Evolutionary conservation across 805 yeast genomes (phyloP), one percentile per base, ranked within the genome.

Genomic region (Yarrowia keelungensis): DNA sequence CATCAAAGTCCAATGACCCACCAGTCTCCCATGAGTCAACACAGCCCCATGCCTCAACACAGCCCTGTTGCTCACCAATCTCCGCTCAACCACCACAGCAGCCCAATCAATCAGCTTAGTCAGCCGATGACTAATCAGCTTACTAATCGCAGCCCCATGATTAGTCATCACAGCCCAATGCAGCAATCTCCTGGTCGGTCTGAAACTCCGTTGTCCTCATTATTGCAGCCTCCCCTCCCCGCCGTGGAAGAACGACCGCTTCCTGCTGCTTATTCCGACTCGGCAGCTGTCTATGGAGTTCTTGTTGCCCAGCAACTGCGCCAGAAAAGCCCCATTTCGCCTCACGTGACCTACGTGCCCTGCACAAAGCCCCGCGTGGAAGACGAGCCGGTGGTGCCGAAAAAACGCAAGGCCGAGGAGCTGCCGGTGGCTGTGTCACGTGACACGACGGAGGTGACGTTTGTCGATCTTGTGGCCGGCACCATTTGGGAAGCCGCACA

Each of bases 401-500:
- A 49, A 10, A 62, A 62, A 11, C 45, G 56, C 9, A 47, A 47
- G 15, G 46, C 26, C 4, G 54, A 61, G 14, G 54, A 61, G 5
- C 9, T 8, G 19, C 53, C 39, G 35, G 36, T 36, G 2, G 19
- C n/a, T 4, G 45, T 46, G 15, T 2, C 22, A 2, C 36, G 14
- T 2, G 67, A 46, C 4, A 46, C 15, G 1, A 15, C 54, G n/a
- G 67, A 62, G 39, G 54, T 62, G 12, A 70, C 73, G 32, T 68
- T 71, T 16, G 71, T 71, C 19, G 69, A 67, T 32, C 72, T 73
- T 49, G 71, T 74, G 8, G 78, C 75, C 7, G 72, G 69, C 36
- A 65, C 74, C 5, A 58, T 76, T 8, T 75, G 76, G 74, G 74
- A 74, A 50, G 71, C 75, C 42, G 74, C 53, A 12, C 76, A 75